These are phyloP conservation scores for Chlamydomonas urium DNA, from an alignment of 139 green algal genomes.

Conservation along the genomic window DNA sequence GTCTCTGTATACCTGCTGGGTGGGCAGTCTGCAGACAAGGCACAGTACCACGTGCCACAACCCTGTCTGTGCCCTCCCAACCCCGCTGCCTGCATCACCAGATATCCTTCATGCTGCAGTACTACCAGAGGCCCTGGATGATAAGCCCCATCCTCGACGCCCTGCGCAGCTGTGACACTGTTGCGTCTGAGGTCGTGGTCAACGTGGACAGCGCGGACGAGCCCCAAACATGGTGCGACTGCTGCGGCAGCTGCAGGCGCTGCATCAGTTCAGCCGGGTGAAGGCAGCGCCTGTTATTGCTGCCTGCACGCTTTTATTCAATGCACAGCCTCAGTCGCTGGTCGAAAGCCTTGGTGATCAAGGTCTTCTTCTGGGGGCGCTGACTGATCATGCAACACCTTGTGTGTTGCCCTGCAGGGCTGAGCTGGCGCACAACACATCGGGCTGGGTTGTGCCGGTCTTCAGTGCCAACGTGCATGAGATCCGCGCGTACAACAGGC, in stretches of 20 bases:
- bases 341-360: neutral
- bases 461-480: constrained; percentile 31
- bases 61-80: too few species aligned
- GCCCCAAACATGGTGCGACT: neutral
- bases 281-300: neutral
- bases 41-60: too few species aligned
- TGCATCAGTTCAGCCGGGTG: neutral
- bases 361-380: neutral
- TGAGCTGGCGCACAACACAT: neutral
- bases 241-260: neutral
- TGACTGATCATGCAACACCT: neutral
- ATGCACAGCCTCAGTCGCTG: neutral
- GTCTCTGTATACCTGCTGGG: too few species aligned
- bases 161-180: neutral
- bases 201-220: constrained; percentile 17
- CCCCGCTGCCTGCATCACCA: too few species aligned
- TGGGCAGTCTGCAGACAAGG: too few species aligned
- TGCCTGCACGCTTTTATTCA: neutral
- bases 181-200: constrained; percentile 14
- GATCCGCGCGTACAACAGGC: constrained; percentile 33
- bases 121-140: constrained; percentile 33
- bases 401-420: neutral
- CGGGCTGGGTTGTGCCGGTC: constrained; percentile 10
- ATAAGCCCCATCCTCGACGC: neutral
- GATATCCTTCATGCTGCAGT: constrained; percentile 30